Evolutionary conservation across 2,329 filamentous ascomycete genomes (phyloP).

Genomic region (Trichoderma sp.): DNA sequence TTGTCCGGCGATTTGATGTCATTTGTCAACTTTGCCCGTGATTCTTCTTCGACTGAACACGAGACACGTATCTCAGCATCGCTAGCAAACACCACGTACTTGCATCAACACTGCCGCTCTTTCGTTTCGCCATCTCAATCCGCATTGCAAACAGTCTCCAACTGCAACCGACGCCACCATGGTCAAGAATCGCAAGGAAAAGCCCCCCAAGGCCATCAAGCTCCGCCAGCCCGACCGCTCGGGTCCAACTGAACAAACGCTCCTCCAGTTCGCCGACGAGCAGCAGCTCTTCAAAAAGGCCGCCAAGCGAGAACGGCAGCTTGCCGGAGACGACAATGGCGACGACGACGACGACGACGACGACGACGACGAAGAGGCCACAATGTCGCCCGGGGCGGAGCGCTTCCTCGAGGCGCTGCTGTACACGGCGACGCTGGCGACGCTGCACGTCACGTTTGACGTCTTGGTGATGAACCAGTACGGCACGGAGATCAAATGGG

Average conservation of each 20-base stretch:
- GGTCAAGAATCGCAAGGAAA: conserved; percentile 54
- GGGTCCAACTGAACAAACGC: conserved; percentile 61
- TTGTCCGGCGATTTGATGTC: conserved; percentile 21
- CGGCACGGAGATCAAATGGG: conserved; percentile 65
- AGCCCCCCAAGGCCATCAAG: conserved; percentile 55
- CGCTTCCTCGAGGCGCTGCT: conserved; percentile 58
- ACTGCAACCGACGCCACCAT: conserved; percentile 35
- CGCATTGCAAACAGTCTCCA: background rate
- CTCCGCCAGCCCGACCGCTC: conserved; percentile 71
- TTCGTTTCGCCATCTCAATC: background rate
- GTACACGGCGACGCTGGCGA: conserved; percentile 64
- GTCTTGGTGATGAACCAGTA: conserved; percentile 80
- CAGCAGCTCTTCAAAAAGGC: conserved; percentile 58
- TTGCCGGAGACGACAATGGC: conserved; percentile 25
- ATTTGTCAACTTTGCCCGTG: conserved; percentile 14
- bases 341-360: conserved; percentile 32
- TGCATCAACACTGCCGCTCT: background rate
- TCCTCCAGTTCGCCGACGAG: conserved; percentile 72
- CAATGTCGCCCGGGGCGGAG: conserved; percentile 50
- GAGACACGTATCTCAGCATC: conserved; percentile 7
- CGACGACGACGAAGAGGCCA: conserved; percentile 34
- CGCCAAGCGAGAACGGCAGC: conserved; percentile 41
- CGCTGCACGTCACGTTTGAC: conserved; percentile 77
- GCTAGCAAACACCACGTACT: background rate
- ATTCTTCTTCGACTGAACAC: background rate